Evolutionary conservation across 1,284 basidiomycete species (phyloP), one percentile per base, ranked within the genome.

Genomic region (Ustilago esculenta): DNA sequence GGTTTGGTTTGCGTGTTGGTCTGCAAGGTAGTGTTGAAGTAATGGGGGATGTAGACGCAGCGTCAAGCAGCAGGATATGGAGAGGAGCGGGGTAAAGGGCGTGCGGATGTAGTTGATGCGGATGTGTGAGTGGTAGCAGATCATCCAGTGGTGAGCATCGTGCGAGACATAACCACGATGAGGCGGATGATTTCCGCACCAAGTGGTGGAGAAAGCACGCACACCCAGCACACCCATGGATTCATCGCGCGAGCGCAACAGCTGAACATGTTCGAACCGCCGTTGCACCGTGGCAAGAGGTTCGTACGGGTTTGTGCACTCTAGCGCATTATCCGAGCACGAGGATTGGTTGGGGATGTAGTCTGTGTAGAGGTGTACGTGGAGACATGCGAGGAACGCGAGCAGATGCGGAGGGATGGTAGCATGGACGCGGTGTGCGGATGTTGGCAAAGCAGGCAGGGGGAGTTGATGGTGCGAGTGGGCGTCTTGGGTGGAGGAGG

Each of bases 281-380:
- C 43, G 40, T 32, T 51, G 54, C 2, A 71, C 52, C 9, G 57
- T 61, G 8, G 63, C 33, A 11, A 71, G 55, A 2, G 68, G 68
- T 18, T 61, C 63, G 53, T 66, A 63, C 1, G 63, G 68, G 33
- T 59, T 59, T 21, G 53, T 49, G 1, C 55, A 54, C 44, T 55
- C 61, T n/a, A n/a, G n/a, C n/a, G n/a, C n/a, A n/a, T n/a, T n/a
- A n/a, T n/a, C n/a, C n/a, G n/a, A n/a, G n/a, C n/a, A n/a, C n/a
- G n/a, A n/a, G n/a, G n/a, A n/a, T n/a, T n/a, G n/a, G n/a, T n/a
- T 35, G 5, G 68, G 54, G 23, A 71, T 58, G 44, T 71, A 71
- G 34, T 71, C 68, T 4, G 54, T 61, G 39, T 20, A 42, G 4
- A 71, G 58, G 12, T 52, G 46, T 47, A 71, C 63, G 33, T 71